phyloP scores from a whole-genome alignment of 345 rosid genomes.

The Conringia planisiliqua region DNA sequence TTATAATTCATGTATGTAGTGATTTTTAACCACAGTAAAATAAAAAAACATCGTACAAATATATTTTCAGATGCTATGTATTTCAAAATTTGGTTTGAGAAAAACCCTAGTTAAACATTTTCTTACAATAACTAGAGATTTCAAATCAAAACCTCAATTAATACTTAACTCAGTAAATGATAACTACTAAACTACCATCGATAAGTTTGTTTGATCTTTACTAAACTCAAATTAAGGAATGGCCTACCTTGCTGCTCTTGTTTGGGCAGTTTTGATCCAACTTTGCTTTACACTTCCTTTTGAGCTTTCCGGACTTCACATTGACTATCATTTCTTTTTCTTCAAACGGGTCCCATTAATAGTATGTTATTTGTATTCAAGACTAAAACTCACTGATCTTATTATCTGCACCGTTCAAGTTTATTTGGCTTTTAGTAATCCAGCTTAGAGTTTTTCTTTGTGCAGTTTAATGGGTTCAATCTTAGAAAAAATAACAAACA shows the following conservation, averaged over 20 bases:
- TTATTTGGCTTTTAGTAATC: background rate
- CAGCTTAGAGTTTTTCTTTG: background rate
- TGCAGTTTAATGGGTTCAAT: no score
- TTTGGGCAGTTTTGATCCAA: slow-evolving; percentile 9
- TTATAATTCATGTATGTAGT: no score
- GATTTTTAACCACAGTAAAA: background rate
- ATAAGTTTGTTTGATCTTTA: background rate
- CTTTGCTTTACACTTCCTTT: slow-evolving; percentile 19
- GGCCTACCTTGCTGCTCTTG: slow-evolving; percentile 5
- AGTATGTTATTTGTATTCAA: background rate
- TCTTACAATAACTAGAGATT: background rate
- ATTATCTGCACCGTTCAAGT: no score
- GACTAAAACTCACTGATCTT: no score
- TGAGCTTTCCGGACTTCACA: slow-evolving; percentile 14
- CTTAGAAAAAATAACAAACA: no score
- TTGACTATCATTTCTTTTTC: slow-evolving; percentile 16
- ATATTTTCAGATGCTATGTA: background rate
- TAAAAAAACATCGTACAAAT: background rate
- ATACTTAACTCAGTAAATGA: no score
- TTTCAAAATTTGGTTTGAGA: background rate
- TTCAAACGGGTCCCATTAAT: background rate
- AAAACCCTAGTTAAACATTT: background rate
- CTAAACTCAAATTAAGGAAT: background rate
- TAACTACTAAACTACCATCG: background rate
- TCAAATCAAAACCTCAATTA: background rate